phyloP scores from a whole-genome alignment of 495 filamentous ascomycete species.

The Glonium stellatum region DNA sequence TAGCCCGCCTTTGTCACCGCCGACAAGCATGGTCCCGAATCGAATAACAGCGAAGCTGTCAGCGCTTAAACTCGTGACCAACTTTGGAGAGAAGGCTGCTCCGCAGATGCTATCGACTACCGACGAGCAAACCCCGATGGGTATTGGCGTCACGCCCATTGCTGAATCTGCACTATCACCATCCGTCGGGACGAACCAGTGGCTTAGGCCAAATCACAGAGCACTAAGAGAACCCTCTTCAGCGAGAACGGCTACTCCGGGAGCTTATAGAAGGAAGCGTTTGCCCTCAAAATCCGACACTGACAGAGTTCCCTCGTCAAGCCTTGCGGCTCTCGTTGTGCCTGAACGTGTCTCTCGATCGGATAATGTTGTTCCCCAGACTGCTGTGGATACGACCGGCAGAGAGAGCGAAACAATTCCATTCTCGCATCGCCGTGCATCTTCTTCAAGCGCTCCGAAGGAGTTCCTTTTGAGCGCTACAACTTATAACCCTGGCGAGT shows the following conservation, averaged over 20 bases:
- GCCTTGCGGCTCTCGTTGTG: conserved; percentile 17
- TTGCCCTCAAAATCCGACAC: conserved; percentile 83
- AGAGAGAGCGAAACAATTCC: conserved; percentile 25
- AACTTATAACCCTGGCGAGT: conserved; percentile 23
- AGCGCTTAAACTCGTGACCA: conserved; percentile 88
- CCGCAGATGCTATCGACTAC: conserved; percentile 29
- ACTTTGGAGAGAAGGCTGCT: conserved; percentile 47
- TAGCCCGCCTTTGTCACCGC: conserved; percentile 40
- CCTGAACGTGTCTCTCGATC: conserved; percentile 11
- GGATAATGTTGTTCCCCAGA: conserved; percentile 13
- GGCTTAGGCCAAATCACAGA: conserved; percentile 37
- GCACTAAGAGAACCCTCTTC: conserved; percentile 52
- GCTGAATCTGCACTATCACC: conserved; percentile 69
- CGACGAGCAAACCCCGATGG: conserved; percentile 70
- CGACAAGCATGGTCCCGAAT: conserved; percentile 16
- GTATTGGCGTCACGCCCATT: conserved; percentile 78
- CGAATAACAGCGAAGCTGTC: conserved; percentile 58
- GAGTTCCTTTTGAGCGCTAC: conserved; percentile 25
- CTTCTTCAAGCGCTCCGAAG: conserved; percentile 12
- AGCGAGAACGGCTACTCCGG: conserved; percentile 67
- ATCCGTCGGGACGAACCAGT: conserved; percentile 33
- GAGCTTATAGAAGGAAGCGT: conserved; percentile 58
- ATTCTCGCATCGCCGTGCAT: conserved; percentile 19
- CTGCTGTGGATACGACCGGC: conserved; percentile 23
- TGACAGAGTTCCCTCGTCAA: conserved; percentile 22